These are phyloP conservation scores for Globisporangium abappressorium DNA, from an alignment of 352 stramenopile species.

Conservation along the genomic window DNA sequence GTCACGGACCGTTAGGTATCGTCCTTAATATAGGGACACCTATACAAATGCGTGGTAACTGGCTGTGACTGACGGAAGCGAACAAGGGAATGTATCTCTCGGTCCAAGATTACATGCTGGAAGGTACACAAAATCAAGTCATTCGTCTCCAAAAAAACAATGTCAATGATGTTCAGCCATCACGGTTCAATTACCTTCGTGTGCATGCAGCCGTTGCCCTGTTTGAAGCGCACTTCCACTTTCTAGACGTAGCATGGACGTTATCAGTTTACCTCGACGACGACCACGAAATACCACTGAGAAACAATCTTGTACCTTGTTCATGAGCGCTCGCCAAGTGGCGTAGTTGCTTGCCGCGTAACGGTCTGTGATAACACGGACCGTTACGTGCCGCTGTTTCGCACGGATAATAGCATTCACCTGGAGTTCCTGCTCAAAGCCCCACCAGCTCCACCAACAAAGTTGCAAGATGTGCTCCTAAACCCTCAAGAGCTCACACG, in stretches of 20 bases:
- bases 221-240: background rate
- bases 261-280: background rate
- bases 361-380: no score
- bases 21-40: no score
- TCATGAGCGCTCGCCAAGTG: background rate
- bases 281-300: no score
- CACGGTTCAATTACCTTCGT: background rate
- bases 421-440: background rate
- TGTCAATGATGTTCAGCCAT: no score
- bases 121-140: background rate
- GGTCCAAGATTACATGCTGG: background rate
- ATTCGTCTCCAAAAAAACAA: background rate
- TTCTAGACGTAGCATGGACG: background rate
- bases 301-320: background rate
- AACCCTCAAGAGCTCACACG: background rate
- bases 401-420: background rate
- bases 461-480: background rate
- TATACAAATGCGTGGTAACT: no score
- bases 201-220: background rate
- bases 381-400: background rate
- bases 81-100: background rate
- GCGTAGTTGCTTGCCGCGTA: background rate
- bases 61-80: no score
- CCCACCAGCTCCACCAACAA: background rate
- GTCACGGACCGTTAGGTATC: no score